Conservation (phyloP, 371 early-diverging fungal genomes). For the Synchytrium microbalum region DNA sequence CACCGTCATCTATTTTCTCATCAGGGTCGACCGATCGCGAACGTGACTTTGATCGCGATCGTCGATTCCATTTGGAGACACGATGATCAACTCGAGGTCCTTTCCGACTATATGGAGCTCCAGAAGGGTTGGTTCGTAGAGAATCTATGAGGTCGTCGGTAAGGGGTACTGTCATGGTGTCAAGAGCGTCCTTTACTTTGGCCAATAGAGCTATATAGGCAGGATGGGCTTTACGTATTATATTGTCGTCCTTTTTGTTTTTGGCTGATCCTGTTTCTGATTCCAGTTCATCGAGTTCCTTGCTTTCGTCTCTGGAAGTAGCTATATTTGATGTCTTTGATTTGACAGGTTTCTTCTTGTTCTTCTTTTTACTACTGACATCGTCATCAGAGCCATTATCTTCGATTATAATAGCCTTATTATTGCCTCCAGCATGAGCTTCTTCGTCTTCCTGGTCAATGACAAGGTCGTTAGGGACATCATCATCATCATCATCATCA, state of each 20-base stretch:
- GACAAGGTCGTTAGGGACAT: not conserved
- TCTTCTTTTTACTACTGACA: not conserved
- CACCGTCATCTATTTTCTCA: not conserved
- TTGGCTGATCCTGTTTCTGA: not conserved
- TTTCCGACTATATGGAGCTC: not conserved
- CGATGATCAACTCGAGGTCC: not conserved
- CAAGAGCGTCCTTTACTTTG: not conserved
- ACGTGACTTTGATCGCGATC: not conserved
- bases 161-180: not conserved
- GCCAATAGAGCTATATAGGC: not conserved
- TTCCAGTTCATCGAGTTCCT: not conserved
- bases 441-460: not conserved
- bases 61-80: not conserved
- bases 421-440: not conserved
- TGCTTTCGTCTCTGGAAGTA: not conserved
- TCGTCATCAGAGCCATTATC: not conserved
- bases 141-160: not conserved
- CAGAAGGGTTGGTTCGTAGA: not conserved
- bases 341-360: not conserved
- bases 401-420: not conserved
- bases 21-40: not conserved
- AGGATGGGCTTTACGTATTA: not conserved
- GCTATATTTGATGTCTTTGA: not conserved
- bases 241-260: not conserved
- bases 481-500: too few species aligned